Base-by-base conservation (phyloP, 1,284 basidiomycete genomes). In the Peniophora sp. region DNA sequence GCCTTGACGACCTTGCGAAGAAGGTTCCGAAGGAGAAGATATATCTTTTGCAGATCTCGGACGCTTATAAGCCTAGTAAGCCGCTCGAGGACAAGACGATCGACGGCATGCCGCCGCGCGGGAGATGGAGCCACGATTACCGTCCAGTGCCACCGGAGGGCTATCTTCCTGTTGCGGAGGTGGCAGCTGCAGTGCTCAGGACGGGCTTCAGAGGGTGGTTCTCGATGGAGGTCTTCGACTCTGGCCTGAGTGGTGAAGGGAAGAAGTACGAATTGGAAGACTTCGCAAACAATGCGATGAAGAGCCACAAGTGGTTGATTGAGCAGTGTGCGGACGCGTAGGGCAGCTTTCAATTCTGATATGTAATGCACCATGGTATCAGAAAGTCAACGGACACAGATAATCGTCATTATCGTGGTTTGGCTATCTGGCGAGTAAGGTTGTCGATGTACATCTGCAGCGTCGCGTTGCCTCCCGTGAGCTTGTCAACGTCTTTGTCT, bases 391-490 rank as follows among this genome's bases (percentile, higher is more conserved):
- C n/a, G n/a, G n/a, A n/a, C n/a, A n/a, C n/a, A n/a, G n/a, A n/a
- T n/a, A n/a, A n/a, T n/a, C n/a, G n/a, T n/a, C n/a, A n/a, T 72
- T 65, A 86, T 64, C 84, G 75, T 55, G 83, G 71, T 62, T 82
- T 87, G 24, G 86, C 85, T 80, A 90, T 88, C 65, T 91, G 83
- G 62, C 86, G 75, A 0, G 89, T 92, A 55, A 92, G 63, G 59
- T 92, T 92, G 63, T 92, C 89, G 59, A 92, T 91, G 61, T 92
- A 92, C 79, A 85, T 86, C 63, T 92, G 89, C 51, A 92, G 67
- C 3, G 83, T 91, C 55, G 84, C 81, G 58, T 92, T 92, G 51
- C 85, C 85, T 0, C 86, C 84, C 2, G 74, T 69, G 19, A 92
- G 72, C 63, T 88, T 90, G 53, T 88, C 83, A 16, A 88, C 76